Conservation (phyloP, 176 grass and related monocot genomes). For the Oryza brachyantha region DNA sequence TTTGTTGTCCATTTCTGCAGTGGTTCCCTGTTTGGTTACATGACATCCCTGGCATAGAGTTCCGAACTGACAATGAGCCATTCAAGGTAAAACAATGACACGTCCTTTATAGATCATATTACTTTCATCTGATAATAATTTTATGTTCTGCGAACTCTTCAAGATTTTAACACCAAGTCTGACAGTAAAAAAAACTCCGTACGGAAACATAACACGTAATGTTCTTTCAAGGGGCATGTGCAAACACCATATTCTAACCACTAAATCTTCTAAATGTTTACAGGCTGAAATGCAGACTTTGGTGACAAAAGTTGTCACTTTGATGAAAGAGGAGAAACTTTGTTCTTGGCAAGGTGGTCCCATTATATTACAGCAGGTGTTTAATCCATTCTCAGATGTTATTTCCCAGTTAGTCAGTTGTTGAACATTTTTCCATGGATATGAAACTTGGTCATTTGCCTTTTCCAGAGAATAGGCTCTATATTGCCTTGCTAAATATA, state of each 20-base stretch:
- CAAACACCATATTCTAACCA: constrained; percentile 1
- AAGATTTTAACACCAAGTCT: neutral
- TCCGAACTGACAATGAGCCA: constrained; percentile 90
- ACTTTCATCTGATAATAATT: constrained; percentile 10
- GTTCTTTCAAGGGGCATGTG: neutral
- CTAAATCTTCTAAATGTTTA: constrained; percentile 27
- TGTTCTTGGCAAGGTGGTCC: constrained; percentile 99
- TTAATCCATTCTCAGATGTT: neutral
- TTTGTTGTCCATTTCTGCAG: constrained; percentile 45
- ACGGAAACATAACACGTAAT: neutral
- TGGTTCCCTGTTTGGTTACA: constrained; percentile 92
- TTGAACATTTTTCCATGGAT: neutral
- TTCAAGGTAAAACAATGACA: constrained; percentile 61
- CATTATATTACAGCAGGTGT: constrained; percentile 68
- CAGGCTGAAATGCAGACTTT: constrained; percentile 93
- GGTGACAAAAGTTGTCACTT: constrained; percentile 79
- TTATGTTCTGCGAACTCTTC: neutral
- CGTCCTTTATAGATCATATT: constrained; percentile 6
- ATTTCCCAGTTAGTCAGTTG: neutral
- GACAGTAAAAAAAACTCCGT: neutral
- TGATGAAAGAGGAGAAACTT: constrained; percentile 82
- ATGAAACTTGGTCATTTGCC: neutral
- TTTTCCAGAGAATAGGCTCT: neutral
- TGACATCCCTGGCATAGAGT: constrained; percentile 81
- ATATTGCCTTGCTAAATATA: neutral